phyloP scores from a whole-genome alignment of 805 yeast genomes.

The Pichia nanzhaoensis region DNA sequence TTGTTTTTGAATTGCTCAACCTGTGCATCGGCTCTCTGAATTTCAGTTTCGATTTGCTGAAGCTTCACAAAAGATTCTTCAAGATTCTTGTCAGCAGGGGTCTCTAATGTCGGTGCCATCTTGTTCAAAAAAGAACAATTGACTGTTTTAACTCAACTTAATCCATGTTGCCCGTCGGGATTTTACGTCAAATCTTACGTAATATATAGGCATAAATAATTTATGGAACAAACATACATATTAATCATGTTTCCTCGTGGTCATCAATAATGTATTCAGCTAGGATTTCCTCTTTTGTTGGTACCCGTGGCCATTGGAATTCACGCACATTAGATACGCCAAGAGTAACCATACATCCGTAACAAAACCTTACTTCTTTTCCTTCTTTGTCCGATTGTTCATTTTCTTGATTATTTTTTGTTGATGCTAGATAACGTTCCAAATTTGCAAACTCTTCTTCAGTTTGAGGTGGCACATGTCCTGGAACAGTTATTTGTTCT shows the following conservation, averaged over 20 bases:
- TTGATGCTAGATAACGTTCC: slow-evolving; percentile 18
- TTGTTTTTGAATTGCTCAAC: slow-evolving; percentile 49
- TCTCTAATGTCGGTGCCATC: background rate
- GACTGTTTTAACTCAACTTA: no score
- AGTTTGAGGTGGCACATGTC: slow-evolving; percentile 41
- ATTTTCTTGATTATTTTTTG: background rate
- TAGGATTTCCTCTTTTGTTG: slow-evolving; percentile 24
- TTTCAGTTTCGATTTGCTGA: slow-evolving; percentile 52
- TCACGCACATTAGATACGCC: slow-evolving; percentile 34
- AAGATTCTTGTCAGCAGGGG: slow-evolving; percentile 14
- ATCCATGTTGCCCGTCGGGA: no score
- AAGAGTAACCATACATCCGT: slow-evolving; percentile 67
- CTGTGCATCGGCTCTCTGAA: slow-evolving; percentile 46
- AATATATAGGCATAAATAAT: no score
- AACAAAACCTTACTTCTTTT: slow-evolving; percentile 45
- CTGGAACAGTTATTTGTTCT: slow-evolving; percentile 55
- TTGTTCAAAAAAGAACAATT: background rate
- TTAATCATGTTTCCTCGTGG: background rate
- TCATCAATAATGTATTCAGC: slow-evolving; percentile 20
- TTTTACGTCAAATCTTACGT: background rate
- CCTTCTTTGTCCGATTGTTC: background rate
- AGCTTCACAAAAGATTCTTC: slow-evolving; percentile 41
- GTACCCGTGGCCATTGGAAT: slow-evolving; percentile 26
- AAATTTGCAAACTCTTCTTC: slow-evolving; percentile 35
- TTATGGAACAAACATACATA: no score